Percentiles rank a stretch among this genome's conserved stretches.
Conservation (phyloP, 345 rosid genomes). For the Psidium guajava region DNA sequence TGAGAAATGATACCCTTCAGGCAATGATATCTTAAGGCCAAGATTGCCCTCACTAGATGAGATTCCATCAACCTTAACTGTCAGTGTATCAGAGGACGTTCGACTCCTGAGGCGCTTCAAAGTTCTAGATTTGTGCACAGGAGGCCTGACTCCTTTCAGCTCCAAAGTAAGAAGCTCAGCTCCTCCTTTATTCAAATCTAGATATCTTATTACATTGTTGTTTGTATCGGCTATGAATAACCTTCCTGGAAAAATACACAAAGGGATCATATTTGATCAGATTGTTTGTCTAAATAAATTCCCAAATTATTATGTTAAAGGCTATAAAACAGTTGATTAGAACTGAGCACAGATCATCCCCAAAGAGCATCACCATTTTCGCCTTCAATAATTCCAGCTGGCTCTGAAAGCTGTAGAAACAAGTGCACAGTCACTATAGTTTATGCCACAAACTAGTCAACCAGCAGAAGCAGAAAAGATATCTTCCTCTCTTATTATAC, state of each 20-base stretch:
- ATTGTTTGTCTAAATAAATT: neutral
- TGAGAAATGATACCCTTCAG: constrained; percentile 79
- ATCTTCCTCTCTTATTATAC: neutral
- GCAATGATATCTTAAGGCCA: constrained; percentile 53
- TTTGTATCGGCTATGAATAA: constrained; percentile 85
- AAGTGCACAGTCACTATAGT: neutral
- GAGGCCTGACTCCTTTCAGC: constrained; percentile 78
- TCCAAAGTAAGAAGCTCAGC: constrained; percentile 60
- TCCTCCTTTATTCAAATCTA: constrained; percentile 44
- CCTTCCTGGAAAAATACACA: constrained; percentile 37
- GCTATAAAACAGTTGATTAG: neutral
- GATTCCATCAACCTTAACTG: constrained; percentile 36
- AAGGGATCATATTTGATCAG: neutral
- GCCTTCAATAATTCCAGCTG: constrained; percentile 70
- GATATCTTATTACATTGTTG: constrained; percentile 64
- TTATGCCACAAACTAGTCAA: neutral
- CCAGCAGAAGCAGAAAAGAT: neutral
- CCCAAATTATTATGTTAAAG: neutral
- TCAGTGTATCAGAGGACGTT: constrained; percentile 56
- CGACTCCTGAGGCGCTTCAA: constrained; percentile 66
- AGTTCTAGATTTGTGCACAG: constrained; percentile 46
- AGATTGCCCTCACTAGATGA: constrained; percentile 60
- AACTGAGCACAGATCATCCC: neutral
- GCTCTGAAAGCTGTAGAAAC: constrained; percentile 79
- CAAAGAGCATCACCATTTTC: constrained; percentile 46